Evolutionary conservation across 2,329 filamentous ascomycete species (phyloP).

Genomic region (Fusarium siculi): DNA sequence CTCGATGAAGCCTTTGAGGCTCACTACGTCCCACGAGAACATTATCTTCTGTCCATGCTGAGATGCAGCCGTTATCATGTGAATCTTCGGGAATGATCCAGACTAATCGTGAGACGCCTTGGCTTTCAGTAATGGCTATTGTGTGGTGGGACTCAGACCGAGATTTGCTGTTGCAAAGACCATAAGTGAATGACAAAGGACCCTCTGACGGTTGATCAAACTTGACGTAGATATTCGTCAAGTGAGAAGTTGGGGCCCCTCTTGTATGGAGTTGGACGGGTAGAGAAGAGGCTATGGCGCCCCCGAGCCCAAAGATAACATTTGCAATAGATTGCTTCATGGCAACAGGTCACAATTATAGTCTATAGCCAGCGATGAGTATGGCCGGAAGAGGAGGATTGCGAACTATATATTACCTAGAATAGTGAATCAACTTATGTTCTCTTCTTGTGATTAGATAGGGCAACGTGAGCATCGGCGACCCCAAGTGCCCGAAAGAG

Average conservation of each 20-base stretch:
- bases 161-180: neutral
- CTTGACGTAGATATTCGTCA: neutral
- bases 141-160: neutral
- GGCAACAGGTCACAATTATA: accelerated
- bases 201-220: neutral
- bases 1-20: neutral
- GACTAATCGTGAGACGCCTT: neutral
- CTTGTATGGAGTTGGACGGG: neutral
- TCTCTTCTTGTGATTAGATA: neutral
- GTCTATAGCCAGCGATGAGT: neutral
- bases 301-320: neutral
- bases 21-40: neutral
- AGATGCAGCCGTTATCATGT: neutral
- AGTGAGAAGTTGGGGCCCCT: neutral
- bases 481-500: neutral
- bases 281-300: neutral
- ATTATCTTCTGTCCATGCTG: neutral
- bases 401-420: neutral
- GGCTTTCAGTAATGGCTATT: neutral
- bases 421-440: too few relatives aligned
- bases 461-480: neutral
- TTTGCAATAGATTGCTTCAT: conserved; percentile 2
- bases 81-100: neutral
- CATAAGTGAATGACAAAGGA: conserved; percentile 1
- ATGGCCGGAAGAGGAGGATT: accelerated